Evolutionary conservation across 2,329 filamentous ascomycete genomes (phyloP), one percentile per base, ranked within the genome.

Genomic region (Epichloe sp.): DNA sequence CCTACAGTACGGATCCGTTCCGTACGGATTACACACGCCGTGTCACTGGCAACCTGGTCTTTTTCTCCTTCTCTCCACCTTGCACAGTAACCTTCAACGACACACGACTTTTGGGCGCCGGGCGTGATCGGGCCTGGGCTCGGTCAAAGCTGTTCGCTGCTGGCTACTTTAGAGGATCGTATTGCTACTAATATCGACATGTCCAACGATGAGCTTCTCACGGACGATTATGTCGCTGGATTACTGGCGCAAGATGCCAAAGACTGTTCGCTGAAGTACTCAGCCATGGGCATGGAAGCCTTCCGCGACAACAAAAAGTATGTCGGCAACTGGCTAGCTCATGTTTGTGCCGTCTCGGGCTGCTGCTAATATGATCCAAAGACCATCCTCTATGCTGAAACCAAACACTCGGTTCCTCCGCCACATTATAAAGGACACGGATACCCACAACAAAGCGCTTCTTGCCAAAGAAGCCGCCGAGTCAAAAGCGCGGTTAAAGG

Each of bases 391-490:
- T 58, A 79, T 83, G 56, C 88, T 87, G 1, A 96, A 91, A 64
- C 90, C 91, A 3, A 97, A 98, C 61, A 96, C 87, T 0, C 79
- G 86, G 36, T 97, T 97, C 63, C 71, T 98, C 42, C 83, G 83
- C 52, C 85, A 93, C 60, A 86, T 97, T 52, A 88, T 98, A 55
- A 85, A 84, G 56, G 86, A 93, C 58, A 94, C 88, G 8, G 86
- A 94, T 59, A 85, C 69, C 50, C 91, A 98, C 68, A 98, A 98
- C 75, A 82, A 86, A 23, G 86, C 88, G 1, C 73, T 97, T 34
- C 79, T 88, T 17, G 87, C 86, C 1, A 94, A 84, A 62, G 91
- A 97, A 65, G 82, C 83, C 26, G 81, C 85, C 46, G 90, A 97
- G 57, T 82, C 88, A 0, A 76, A 77, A 54, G 81, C 81, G 4